Base-by-base conservation (phyloP, 2,329 filamentous ascomycete species). In the Colletotrichum australisinense region DNA sequence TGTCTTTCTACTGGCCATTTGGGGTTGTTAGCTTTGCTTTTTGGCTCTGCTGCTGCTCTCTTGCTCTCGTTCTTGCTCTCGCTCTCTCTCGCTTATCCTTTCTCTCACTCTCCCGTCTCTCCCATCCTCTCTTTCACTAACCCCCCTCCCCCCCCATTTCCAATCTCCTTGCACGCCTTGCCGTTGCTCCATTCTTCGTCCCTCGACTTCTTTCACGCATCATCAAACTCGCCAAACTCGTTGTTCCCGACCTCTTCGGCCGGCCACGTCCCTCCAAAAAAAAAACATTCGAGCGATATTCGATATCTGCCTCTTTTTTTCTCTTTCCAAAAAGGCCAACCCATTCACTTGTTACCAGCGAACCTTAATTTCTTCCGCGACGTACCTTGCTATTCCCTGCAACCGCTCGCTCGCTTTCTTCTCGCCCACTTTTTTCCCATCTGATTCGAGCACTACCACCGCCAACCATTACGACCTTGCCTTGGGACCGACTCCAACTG, bases 391-490 rank as follows among this genome's bases (percentile, higher is more conserved):
- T 66, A 46, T 66, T 62, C 70, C 70, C 60, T 73, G 70, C 67
- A 70, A 53, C 60, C 56, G 56, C 67, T 73, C 70, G 46, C 67
- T 70, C 26, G 55, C 38, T 69, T 69, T 56, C n/a, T 42, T 16
- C 9, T 24, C 62, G 42, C 70, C 67, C 67, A 69, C 67, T 73
- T 73, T 70, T 55, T 63, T 22, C 60, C 49, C 46, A 52, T 70
- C 67, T 70, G 67, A 73, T 73, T 73, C 67, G 60, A 70, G 60
- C 60, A 35, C 59, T 24, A 58, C 19, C 32, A 66, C 69, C 14
- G 42, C 68, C 62, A 42, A 69, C 26, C 58, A 55, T 56, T 16
- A 53, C 63, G 16, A 35, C 63, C 60, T 53, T 63, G 60, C 35
- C 63, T 64, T 65, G 49, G 52, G 22, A 69, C 65, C 53, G 19